Evolutionary conservation across 2,329 filamentous ascomycete species (phyloP).

Genomic region (Monosporascus cannonballus): DNA sequence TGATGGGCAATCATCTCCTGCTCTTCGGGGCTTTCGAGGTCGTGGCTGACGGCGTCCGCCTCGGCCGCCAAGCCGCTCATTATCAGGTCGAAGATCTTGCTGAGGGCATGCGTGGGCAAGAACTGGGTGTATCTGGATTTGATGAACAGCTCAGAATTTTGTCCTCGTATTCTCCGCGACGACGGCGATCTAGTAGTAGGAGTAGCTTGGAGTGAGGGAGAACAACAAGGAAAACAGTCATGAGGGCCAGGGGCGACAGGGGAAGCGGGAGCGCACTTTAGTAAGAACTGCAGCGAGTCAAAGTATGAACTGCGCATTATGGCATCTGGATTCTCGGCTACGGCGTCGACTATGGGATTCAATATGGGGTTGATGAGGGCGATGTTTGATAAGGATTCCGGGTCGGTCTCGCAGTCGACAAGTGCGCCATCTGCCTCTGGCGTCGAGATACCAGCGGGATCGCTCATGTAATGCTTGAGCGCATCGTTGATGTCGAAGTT

Average conservation of each 20-base stretch:
- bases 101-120: conserved; percentile 74
- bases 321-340: conserved; percentile 87
- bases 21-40: conserved; percentile 80
- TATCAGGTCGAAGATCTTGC: conserved; percentile 88
- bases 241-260: conserved; percentile 21
- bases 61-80: conserved; percentile 81
- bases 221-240: not conserved
- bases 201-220: conserved; percentile 9
- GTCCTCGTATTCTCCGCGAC: conserved; percentile 30
- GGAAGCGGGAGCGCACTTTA: conserved; percentile 79
- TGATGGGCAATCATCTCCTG: conserved; percentile 82
- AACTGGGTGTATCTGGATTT: conserved; percentile 72
- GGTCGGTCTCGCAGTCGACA: conserved; percentile 87
- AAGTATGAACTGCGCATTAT: conserved; percentile 73
- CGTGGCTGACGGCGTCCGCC: conserved; percentile 76
- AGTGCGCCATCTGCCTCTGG: conserved; percentile 79
- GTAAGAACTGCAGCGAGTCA: conserved; percentile 88
- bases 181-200: conserved; percentile 4
- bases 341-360: conserved; percentile 86
- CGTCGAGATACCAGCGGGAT: conserved; percentile 75
- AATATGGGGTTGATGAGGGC: conserved; percentile 77
- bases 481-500: conserved; percentile 95
- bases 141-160: conserved; percentile 57
- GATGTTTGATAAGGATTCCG: conserved; percentile 67
- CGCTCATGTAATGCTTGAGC: conserved; percentile 94